Base-by-base conservation (phyloP, 805 yeast genomes). In the Ogataea degrootiae region DNA sequence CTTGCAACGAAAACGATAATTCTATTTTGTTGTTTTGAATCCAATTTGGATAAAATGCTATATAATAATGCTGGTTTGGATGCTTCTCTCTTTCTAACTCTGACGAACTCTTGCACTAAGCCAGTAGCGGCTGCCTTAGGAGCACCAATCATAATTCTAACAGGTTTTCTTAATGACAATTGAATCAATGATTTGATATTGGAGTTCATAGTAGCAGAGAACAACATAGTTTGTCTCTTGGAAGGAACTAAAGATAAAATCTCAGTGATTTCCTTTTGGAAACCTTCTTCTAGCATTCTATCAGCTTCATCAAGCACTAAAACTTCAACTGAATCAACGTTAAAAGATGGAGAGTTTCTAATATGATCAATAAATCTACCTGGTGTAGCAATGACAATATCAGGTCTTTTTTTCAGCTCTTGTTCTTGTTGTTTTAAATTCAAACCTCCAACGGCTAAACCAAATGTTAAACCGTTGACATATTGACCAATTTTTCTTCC, bases 201-300 rank as follows among this genome's bases (percentile, higher is more conserved):
- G 29, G 96, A 88, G 67, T 90, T 94, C 98, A 94, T 94, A 8
- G 99, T 94, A 41, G 99, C 99, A 34, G 99, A 94, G 60, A 91
- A 94, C 58, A 94, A 72, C 72, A 94, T 70, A 0, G 97, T 92
- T 70, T 94, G 99, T 66, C 98, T 82, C 69, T 88, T 88, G 43
- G 83, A 79, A 29, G 99, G 99, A 54, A 95, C 74, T 46, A 92
- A 73, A 14, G 86, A 77, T 68, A 94, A 77, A 50, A 94, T 92
- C 66, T 94, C 99, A 17, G 89, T 85, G 56, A 94, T 74, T 69
- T 94, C 99, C 45, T 83, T 88, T 68, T 91, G 97, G 80, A 94
- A 94, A 62, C 99, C 99, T 70, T 94, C 99, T 66, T 94, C 99
- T 58, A 94, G 77, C 98, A 94, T 94, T 73, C 99, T 83, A 76